Base-by-base conservation (phyloP, 2,329 filamentous ascomycete genomes). In the Aphanocladium album region DNA sequence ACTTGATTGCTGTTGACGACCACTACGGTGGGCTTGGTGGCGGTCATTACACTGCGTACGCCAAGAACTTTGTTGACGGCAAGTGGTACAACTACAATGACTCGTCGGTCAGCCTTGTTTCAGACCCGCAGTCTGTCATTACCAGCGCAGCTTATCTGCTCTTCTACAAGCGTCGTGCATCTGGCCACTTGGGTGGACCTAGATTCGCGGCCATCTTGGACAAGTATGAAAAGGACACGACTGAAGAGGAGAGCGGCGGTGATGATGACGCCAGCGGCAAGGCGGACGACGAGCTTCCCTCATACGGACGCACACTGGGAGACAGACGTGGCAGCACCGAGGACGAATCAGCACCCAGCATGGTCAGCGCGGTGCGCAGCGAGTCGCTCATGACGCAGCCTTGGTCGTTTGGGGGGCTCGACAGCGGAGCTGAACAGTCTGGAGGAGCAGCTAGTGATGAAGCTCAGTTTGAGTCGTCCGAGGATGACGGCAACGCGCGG, bases 1-100 rank as follows among this genome's bases (percentile, higher is more conserved):
- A 99, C 72, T 80, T 99, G 35, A 95, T 99, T 70, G 95, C 89
- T 16, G 92, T 99, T 1, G 95, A 99, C 74, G 93, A 96, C 71
- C 95, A 99, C 74, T 96, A 89, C 72, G 95, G 95, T 63, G 91
- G 92, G 33, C 83, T 99, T 41, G 92, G 92, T 62, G 95, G 95
- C 46, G 95, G 95, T 1, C 95, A 99, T 74, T 99, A 99, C 77
- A 98, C 93, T 21, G 95, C 95, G 30, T 93, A 88, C 73, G 93
- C 92, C 43, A 93, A 91, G 78, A 98, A 96, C 73, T 97, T 96
- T 74, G 81, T 90, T 63, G 91, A 96, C 69, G 84, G 84, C 61
- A 81, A 89, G 73, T 99, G 95, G 95, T 97, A 97, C 73, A 90
- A 96, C 67, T 98, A 96, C 74, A 98, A 99, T 73, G 93, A 97